Base-by-base conservation (phyloP, 257 asterid species). In the Leptodermis oblonga region DNA sequence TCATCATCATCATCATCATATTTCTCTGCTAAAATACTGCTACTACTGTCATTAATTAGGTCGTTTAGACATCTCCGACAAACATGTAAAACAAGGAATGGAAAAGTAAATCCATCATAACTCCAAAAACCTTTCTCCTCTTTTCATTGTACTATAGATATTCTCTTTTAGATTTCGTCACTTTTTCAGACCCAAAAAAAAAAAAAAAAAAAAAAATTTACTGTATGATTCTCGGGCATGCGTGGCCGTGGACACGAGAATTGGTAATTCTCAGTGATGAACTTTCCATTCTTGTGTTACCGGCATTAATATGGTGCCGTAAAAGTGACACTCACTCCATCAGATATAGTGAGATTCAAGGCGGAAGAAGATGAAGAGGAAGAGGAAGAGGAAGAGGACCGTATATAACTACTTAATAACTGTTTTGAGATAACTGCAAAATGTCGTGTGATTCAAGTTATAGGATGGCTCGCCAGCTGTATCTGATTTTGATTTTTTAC, bases 171-270 rank as follows among this genome's bases (percentile, higher is more conserved):
- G 62, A 67, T 67, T 67, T 62, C 37, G 20, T 67, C 20, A 2
- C 30, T 12, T 66, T 65, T 66, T 66, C 59, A 52, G 56, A 51
- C 6, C 17, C 7, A 28, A 45, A 10, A 0, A 45, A 30, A 46
- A 52, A n/a, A n/a, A n/a, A n/a, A n/a, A n/a, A n/a, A n/a, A n/a
- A n/a, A n/a, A n/a, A n/a, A n/a, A n/a, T n/a, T n/a, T n/a, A n/a
- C n/a, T n/a, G n/a, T 41, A 48, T 30, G 70, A 30, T 46, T 66
- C n/a, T n/a, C 70, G 33, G 37, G 60, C 70, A 30, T 34, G 70
- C 25, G 17, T n/a, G 61, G 30, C n/a, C 39, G 6, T 3, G n/a
- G 2, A 7, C 2, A 23, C 22, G 33, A 15, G 43, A 7, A 18
- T 18, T 66, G 45, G 37, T 34, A 56, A 56, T 64, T 30, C 43